Percentiles rank a stretch among this genome's conserved stretches.
phyloP scores from a whole-genome alignment of 2,329 filamentous ascomycete species.

The Phaeosphaeria sp. region DNA sequence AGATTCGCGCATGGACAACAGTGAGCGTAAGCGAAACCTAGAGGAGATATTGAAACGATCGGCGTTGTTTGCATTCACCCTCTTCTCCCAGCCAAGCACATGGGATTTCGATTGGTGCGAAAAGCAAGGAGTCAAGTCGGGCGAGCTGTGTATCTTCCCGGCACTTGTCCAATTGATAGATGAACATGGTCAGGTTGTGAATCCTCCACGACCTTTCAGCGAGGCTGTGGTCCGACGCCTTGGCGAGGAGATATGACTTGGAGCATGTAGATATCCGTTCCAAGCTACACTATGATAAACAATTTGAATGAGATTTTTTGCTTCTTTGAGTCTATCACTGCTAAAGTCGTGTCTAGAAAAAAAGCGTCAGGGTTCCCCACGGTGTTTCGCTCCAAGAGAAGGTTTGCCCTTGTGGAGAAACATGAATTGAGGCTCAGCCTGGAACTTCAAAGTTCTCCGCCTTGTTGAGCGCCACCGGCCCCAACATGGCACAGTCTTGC shows the following conservation, averaged over 20 bases:
- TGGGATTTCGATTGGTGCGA: constrained; percentile 46
- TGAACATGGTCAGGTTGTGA: constrained; percentile 35
- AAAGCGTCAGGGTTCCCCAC: neutral
- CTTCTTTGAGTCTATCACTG: too few species aligned
- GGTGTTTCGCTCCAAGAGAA: neutral
- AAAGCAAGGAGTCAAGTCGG: constrained; percentile 25
- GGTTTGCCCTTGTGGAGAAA: neutral
- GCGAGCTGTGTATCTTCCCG: constrained; percentile 44
- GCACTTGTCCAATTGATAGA: constrained; percentile 42
- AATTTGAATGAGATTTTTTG: too few species aligned
- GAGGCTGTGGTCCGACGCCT: constrained; percentile 36
- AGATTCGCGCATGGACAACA: constrained; percentile 34
- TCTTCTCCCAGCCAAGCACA: constrained; percentile 45
- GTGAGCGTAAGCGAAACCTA: constrained; percentile 38
- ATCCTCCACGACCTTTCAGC: constrained; percentile 36
- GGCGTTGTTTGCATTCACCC: constrained; percentile 41
- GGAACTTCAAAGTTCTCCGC: neutral
- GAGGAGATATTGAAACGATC: constrained; percentile 45
- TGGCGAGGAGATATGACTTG: constrained; percentile 8
- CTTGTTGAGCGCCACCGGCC: constrained; percentile 9
- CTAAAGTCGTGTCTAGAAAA: too few species aligned
- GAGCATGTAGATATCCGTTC: neutral
- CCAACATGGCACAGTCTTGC: constrained; percentile 4
- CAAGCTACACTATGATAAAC: too few species aligned
- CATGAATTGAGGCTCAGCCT: neutral